Base-by-base conservation (phyloP, 495 filamentous ascomycete genomes). In the Aspergillus coremiiformis region DNA sequence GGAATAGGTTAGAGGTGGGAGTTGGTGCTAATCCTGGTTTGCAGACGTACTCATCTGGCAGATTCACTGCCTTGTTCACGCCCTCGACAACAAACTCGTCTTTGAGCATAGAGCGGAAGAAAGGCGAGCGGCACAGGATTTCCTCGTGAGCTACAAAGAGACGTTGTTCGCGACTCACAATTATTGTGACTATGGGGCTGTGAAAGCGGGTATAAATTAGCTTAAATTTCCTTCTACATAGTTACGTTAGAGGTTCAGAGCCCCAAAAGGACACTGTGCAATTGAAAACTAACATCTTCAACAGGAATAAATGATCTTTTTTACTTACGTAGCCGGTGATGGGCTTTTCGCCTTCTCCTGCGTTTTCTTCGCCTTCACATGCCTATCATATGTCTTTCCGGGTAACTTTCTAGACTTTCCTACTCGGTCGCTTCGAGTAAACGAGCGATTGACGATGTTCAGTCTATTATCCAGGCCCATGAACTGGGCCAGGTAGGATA, bases 171-270 rank as follows among this genome's bases (percentile, higher is more conserved):
- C 67, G 72, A 29, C 90, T 89, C 58, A 95, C 84, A 60, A 86
- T 77, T 61, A 95, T 73, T 47, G 89, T 92, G 65, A 95, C 72
- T 69, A 95, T 92, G 56, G 87, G 84, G 55, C 85, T 89, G 53
- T 83, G 77, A 66, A 84, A 74, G 59, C 75, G 76, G 66, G 80
- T 84, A 63, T 39, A 44, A 66, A 64, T 53, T 61, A 58, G 53
- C 51, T 53, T 49, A 55, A 52, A 65, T 51, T 47, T 3, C 17
- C 20, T 51, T 17, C 5, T 23, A 29, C 33, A 20, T n/a, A n/a
- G n/a, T n/a, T n/a, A n/a, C n/a, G n/a, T n/a, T n/a, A n/a, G n/a
- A n/a, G n/a, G n/a, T n/a, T n/a, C n/a, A n/a, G n/a, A n/a, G n/a
- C n/a, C n/a, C n/a, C n/a, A n/a, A n/a, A n/a, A n/a, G n/a, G n/a